Evolutionary conservation across 2,329 filamentous ascomycete genomes (phyloP), one percentile per base, ranked within the genome.

Genomic region (Clarireedia paspali): DNA sequence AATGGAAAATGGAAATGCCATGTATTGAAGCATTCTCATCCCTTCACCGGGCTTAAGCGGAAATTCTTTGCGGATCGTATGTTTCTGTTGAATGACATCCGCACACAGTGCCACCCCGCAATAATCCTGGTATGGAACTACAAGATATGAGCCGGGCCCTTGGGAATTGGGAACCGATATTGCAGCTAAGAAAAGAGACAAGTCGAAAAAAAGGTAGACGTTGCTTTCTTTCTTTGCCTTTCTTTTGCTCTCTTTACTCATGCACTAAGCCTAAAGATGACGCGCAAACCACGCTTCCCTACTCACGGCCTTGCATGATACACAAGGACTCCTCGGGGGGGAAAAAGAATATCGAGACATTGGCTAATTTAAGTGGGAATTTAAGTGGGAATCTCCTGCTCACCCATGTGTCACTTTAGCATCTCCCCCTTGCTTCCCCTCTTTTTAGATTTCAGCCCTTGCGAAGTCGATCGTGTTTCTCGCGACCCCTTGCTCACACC

Each of bases 21-120:
- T 9, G 12, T 12, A 34, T 34, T 34, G 30, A 34, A 14, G 10
- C 4, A 3, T 34, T 34, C 30, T 34, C 30, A 34, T 12, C 10
- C 30, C 30, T 34, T 34, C 30, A 34, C 12, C 30, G 50, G 42
- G 1, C 10, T 47, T 26, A 48, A 20, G 15, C 50, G 30, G 30
- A 20, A 14, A 48, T 50, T 36, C 45, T 48, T 23, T 38, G 12
- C 30, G 9, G 30, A 34, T 12, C 10, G 30, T 12, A 12, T 34
- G 30, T 34, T 34, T 34, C 10, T 34, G 30, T 23, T 39, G 23
- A 26, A 20, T 34, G 44, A 44, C 27, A 27, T 47, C 50, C 39
- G 26, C 26, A 26, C 27, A 12, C 39, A 42, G 20, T 54, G 38
- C 39, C 56, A 58, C 56, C 56, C 56, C 56, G 53, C 56, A 58